phyloP scores from a whole-genome alignment of 768 basidiomycete genomes.

The Pulveroboletus sp. region DNA sequence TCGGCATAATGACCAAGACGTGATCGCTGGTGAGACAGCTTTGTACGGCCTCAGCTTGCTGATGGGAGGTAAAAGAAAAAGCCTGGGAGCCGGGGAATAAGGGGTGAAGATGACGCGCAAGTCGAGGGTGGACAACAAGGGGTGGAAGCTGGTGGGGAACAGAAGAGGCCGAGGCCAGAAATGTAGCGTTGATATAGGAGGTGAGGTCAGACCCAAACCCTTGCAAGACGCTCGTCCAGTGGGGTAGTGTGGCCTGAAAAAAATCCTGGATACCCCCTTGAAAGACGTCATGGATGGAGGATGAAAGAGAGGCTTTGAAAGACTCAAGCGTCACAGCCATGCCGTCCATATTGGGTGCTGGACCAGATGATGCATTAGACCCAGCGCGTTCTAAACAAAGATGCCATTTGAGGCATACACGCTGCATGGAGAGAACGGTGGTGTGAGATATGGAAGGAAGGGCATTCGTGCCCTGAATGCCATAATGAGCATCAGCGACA shows the following conservation, averaged over 20 bases:
- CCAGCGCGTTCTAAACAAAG: not conserved
- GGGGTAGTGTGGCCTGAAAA: not conserved
- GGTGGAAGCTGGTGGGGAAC: not conserved
- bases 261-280: not conserved
- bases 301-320: not conserved
- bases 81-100: not conserved
- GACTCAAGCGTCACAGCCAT: not conserved
- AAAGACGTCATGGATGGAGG: not conserved
- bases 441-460: not conserved
- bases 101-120: not conserved
- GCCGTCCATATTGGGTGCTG: no score
- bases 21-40: slow-evolving; percentile 4
- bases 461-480: not conserved
- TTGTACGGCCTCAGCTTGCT: slow-evolving; percentile 11
- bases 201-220: not conserved
- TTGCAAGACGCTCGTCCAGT: slow-evolving; percentile 1
- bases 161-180: not conserved
- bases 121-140: not conserved
- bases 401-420: not conserved
- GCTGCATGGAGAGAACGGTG: not conserved
- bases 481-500: not conserved
- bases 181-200: not conserved
- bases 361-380: no score
- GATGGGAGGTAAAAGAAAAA: not conserved
- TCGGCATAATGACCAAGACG: slow-evolving; percentile 6